Evolutionary conservation across 2,329 filamentous ascomycete genomes (phyloP).

Genomic region (Alternaria incomplexa): DNA sequence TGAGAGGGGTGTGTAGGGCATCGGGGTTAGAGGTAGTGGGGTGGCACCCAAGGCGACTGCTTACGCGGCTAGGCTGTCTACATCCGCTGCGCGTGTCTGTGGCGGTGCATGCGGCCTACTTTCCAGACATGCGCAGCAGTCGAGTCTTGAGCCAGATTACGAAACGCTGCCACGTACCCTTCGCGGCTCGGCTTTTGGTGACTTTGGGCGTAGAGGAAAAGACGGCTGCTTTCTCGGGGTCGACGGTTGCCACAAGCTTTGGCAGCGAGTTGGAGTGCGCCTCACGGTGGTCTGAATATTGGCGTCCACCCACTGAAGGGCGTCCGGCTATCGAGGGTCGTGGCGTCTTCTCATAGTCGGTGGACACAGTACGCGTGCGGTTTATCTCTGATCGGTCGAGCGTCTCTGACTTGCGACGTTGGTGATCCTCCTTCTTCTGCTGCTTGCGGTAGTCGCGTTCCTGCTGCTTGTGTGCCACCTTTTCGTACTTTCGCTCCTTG

Average conservation of each 20-base stretch:
- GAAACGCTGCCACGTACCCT: constrained; percentile 60
- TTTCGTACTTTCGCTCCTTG: constrained; percentile 61
- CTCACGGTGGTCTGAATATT: constrained; percentile 48
- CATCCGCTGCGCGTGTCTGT: not conserved
- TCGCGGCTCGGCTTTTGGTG: constrained; percentile 44
- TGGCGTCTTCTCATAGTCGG: constrained; percentile 38
- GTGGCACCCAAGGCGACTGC: not conserved
- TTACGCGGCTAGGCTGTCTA: not conserved
- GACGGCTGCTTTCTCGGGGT: constrained; percentile 37
- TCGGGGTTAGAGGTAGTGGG: not conserved
- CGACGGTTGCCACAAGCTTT: constrained; percentile 36
- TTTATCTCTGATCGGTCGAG: constrained; percentile 36
- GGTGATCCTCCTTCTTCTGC: constrained; percentile 51
- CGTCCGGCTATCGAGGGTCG: constrained; percentile 42
- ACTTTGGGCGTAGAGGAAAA: constrained; percentile 33
- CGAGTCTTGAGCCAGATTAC: constrained; percentile 64
- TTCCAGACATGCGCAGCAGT: constrained; percentile 56
- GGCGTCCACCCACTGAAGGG: constrained; percentile 42
- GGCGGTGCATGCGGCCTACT: constrained; percentile 6
- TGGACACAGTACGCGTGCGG: constrained; percentile 39
- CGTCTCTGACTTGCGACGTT: constrained; percentile 51
- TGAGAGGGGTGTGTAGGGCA: not conserved
- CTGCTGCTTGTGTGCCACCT: constrained; percentile 56
- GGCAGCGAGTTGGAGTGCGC: constrained; percentile 46
- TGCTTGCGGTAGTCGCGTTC: constrained; percentile 54